Evolutionary conservation across 2,329 filamentous ascomycete species (phyloP).

Genomic region (Cyphellophora europaea): DNA sequence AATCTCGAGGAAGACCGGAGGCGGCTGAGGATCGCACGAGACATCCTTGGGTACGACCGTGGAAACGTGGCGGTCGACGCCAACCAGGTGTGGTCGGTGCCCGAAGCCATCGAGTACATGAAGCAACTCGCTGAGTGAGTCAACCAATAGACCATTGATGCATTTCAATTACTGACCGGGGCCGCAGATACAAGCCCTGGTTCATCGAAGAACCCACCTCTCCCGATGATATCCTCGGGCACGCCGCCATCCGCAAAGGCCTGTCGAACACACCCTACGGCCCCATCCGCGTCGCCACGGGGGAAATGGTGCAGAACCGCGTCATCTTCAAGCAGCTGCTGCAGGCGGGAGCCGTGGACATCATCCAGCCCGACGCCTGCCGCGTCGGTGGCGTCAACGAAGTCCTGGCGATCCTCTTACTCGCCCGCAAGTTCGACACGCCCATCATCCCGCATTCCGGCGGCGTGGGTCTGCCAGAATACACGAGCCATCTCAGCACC

Average conservation of each 20-base stretch:
- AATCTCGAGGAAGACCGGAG: conserved; percentile 11
- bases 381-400: conserved; percentile 16
- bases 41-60: conserved; percentile 11
- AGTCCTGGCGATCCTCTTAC: conserved; percentile 76
- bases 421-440: conserved; percentile 55
- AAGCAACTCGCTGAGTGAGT: conserved; percentile 13
- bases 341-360: conserved; percentile 14
- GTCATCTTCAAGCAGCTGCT: conserved; percentile 19
- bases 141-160: conserved; percentile 7
- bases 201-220: conserved; percentile 16
- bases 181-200: conserved; percentile 42
- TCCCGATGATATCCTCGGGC: conserved; percentile 17
- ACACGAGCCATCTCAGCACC: conserved; percentile 84
- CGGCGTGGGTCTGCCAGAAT: conserved; percentile 83
- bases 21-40: conserved; percentile 9
- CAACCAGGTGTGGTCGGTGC: conserved; percentile 18
- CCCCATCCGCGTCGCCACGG: conserved; percentile 16
- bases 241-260: conserved; percentile 14
- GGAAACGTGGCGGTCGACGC: conserved; percentile 45
- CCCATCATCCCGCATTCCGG: conserved; percentile 85
- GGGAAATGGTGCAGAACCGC: conserved; percentile 16
- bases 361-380: conserved; percentile 14
- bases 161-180: too few relatives aligned
- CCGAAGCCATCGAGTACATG: conserved; percentile 18
- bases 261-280: conserved; percentile 28